These are phyloP conservation scores for Penicillium ochrochloron DNA, from an alignment of 495 filamentous ascomycete genomes.

Conservation along the genomic window DNA sequence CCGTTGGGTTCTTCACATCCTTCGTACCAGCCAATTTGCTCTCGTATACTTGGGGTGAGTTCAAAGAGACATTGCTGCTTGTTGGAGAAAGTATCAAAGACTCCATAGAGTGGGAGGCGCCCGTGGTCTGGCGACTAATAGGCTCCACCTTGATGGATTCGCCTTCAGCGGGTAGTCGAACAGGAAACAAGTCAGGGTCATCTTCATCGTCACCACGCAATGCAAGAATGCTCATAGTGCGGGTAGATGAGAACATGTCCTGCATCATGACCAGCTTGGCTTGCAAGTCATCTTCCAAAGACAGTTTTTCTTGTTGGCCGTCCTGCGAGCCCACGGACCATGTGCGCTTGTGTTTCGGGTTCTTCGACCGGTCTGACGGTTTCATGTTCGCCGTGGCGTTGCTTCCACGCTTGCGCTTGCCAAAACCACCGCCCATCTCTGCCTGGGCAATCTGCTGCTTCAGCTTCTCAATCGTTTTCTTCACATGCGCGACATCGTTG, in stretches of 20 bases:
- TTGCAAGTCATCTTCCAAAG: conserved; percentile 87
- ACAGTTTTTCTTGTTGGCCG: conserved; percentile 63
- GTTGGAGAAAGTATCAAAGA: conserved; percentile 69
- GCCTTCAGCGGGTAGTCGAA: conserved; percentile 71
- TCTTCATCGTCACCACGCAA: conserved; percentile 83
- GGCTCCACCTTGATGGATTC: conserved; percentile 62
- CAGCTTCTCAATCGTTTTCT: conserved; percentile 91
- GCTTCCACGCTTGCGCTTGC: conserved; percentile 78
- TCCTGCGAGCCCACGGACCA: conserved; percentile 95
- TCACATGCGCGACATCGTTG: conserved; percentile 87
- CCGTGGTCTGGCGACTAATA: conserved; percentile 54
- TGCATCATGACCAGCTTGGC: conserved; percentile 81
- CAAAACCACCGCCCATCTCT: conserved; percentile 85
- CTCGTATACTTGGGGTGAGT: conserved; percentile 40
- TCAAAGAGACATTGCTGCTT: conserved; percentile 52
- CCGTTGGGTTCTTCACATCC: conserved; percentile 42
- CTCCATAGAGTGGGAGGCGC: conserved; percentile 59
- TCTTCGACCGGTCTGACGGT: conserved; percentile 62
- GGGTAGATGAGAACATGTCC: conserved; percentile 95
- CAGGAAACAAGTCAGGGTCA: conserved; percentile 87
- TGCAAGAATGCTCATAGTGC: conserved; percentile 81
- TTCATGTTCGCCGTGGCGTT: conserved; percentile 59
- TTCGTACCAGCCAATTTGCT: conserved; percentile 19
- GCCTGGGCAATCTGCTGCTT: conserved; percentile 84
- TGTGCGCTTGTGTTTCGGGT: conserved; percentile 86